Percentiles rank a stretch among this genome's conserved stretches.
Conservation (phyloP, 169 alveolate species). For the Plasmodium coatneyi region DNA sequence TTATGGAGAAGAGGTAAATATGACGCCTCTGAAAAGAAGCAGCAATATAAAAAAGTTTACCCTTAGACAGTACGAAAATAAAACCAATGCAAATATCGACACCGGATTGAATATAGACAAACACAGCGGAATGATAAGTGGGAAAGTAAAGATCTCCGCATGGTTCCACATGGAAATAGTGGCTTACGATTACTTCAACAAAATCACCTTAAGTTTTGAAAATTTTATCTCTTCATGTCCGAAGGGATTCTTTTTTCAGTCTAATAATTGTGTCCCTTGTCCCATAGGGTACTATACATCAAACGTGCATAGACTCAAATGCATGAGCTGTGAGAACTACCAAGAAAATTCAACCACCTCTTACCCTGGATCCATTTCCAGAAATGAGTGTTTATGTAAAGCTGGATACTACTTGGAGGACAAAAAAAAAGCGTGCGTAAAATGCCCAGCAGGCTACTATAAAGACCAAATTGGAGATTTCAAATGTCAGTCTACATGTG, state of each 20-base stretch:
- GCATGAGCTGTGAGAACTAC: slow-evolving; percentile 75
- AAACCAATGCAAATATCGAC: not conserved
- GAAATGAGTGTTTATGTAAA: slow-evolving; percentile 82
- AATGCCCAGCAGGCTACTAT: slow-evolving; percentile 76
- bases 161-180: slow-evolving; percentile 18
- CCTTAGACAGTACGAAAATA: not conserved
- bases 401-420: slow-evolving; percentile 75
- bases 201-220: slow-evolving; percentile 1
- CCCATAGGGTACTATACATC: slow-evolving; percentile 82
- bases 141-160: slow-evolving; percentile 16
- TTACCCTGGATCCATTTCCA: slow-evolving; percentile 78
- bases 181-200: slow-evolving; percentile 59
- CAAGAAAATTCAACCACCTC: slow-evolving; percentile 75
- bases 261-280: slow-evolving; percentile 80
- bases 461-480: slow-evolving; percentile 68
- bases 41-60: slow-evolving; percentile 33
- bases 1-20: not conserved
- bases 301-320: slow-evolving; percentile 2
- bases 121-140: slow-evolving; percentile 26
- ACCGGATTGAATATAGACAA: slow-evolving; percentile 2
- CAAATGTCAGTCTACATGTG: slow-evolving; percentile 61
- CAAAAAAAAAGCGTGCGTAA: slow-evolving; percentile 1
- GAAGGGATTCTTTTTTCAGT: slow-evolving; percentile 80
- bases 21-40: slow-evolving; percentile 35
- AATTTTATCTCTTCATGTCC: slow-evolving; percentile 75